A percentile compares a stretch with the other conserved stretches of the same genome.
Evolutionary conservation across 1,284 basidiomycete species (phyloP).

Genomic region (Pseudomicrostroma phylloplanum): DNA sequence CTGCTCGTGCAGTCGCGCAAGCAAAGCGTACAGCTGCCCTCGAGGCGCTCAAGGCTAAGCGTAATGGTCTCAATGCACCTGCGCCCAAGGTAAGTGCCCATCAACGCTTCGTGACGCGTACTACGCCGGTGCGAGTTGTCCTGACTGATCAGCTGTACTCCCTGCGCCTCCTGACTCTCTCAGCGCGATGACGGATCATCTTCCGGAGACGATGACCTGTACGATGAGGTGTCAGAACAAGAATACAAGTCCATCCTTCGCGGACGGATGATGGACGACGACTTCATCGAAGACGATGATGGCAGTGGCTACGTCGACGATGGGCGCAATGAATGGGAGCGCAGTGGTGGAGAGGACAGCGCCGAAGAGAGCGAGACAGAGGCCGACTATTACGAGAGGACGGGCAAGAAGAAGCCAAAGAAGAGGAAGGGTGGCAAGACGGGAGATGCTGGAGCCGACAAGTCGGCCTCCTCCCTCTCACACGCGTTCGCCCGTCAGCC

Average conservation of each 20-base stretch:
- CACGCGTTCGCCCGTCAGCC: constrained; percentile 3
- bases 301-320: constrained; percentile 88
- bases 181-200: constrained; percentile 6
- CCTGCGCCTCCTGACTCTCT: neutral
- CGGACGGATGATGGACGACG: constrained; percentile 76
- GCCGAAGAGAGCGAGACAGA: constrained; percentile 51
- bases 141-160: neutral
- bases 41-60: constrained; percentile 44
- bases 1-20: constrained; percentile 1
- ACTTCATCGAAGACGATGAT: constrained; percentile 88
- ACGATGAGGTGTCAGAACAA: constrained; percentile 87
- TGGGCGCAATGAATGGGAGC: constrained; percentile 83
- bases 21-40: constrained; percentile 24
- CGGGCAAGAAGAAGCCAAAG: constrained; percentile 45
- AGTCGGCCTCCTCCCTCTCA: constrained; percentile 1
- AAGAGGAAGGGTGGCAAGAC: constrained; percentile 15
- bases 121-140: neutral
- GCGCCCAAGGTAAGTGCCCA: constrained; percentile 1
- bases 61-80: constrained; percentile 24
- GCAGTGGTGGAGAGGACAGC: constrained; percentile 18
- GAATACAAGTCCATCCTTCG: constrained; percentile 82
- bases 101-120: neutral
- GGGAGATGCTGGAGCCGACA: constrained; percentile 6
- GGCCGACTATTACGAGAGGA: constrained; percentile 45
- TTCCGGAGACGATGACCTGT: constrained; percentile 62